phyloP scores from a whole-genome alignment of 2,329 filamentous ascomycete species.

The Aureobasidium sp. region DNA sequence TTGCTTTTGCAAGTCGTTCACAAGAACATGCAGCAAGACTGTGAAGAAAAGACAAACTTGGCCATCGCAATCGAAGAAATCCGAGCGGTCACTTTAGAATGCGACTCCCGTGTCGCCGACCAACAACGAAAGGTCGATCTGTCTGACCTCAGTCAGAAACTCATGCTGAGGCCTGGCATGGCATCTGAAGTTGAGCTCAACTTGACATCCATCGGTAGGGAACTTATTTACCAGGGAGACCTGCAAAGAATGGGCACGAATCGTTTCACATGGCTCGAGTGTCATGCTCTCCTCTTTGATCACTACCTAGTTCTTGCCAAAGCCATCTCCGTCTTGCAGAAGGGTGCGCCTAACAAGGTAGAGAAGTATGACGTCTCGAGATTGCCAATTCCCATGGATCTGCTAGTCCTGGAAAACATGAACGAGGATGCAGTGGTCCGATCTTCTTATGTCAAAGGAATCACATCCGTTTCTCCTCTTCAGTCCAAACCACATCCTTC shows the following conservation, averaged over 20 bases:
- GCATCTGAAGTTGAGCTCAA: slow-evolving; percentile 76
- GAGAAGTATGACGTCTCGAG: slow-evolving; percentile 88
- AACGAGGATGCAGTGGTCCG: slow-evolving; percentile 89
- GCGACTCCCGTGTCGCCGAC: slow-evolving; percentile 85
- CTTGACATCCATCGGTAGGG: slow-evolving; percentile 84
- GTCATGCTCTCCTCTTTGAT: slow-evolving; percentile 88
- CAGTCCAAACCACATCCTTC: slow-evolving; percentile 36
- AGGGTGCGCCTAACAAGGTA: slow-evolving; percentile 65
- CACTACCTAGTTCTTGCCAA: slow-evolving; percentile 95
- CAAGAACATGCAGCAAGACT: slow-evolving; percentile 75
- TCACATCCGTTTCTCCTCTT: slow-evolving; percentile 59
- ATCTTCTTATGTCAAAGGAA: slow-evolving; percentile 60
- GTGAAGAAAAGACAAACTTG: slow-evolving; percentile 82
- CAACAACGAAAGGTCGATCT: slow-evolving; percentile 86
- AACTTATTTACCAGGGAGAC: slow-evolving; percentile 83
- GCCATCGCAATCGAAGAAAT: slow-evolving; percentile 84
- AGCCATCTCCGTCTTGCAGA: slow-evolving; percentile 49
- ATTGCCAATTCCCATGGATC: slow-evolving; percentile 91
- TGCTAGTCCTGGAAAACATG: slow-evolving; percentile 84
- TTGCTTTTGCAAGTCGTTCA: slow-evolving; percentile 76
- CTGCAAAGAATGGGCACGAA: slow-evolving; percentile 82
- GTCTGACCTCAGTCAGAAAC: slow-evolving; percentile 72
- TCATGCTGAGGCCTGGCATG: slow-evolving; percentile 81
- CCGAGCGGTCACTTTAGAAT: slow-evolving; percentile 79
- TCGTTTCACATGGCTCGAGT: slow-evolving; percentile 88